Evolutionary conservation across 1,284 basidiomycete species (phyloP).

Genomic region (Apiotrichum gamsii): DNA sequence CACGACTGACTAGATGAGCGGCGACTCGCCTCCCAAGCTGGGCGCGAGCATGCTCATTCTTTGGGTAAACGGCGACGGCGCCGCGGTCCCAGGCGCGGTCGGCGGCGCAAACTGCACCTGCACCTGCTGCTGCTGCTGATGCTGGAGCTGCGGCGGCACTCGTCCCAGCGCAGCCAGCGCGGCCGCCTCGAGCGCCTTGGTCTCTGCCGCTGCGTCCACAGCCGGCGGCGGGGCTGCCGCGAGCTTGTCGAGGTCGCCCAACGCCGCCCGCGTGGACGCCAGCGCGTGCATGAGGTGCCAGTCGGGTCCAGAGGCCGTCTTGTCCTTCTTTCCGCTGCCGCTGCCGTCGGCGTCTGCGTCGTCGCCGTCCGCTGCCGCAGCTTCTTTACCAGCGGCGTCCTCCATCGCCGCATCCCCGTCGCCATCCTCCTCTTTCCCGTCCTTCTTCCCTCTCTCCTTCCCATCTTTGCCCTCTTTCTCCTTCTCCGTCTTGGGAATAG

Average conservation of each 20-base stretch:
- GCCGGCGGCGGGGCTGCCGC: conserved; percentile 11
- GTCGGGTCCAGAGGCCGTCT: conserved; percentile 17
- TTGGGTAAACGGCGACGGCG: too few relatives aligned
- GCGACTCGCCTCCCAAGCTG: too few relatives aligned
- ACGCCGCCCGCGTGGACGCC: conserved; percentile 22
- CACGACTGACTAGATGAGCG: too few relatives aligned
- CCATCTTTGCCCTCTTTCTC: neutral
- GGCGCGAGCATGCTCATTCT: too few relatives aligned
- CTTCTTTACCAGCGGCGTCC: too few relatives aligned
- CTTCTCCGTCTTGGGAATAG: conserved; percentile 14
- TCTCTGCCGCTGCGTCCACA: conserved; percentile 14
- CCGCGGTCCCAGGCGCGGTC: too few relatives aligned
- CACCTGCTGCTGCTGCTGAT: too few relatives aligned
- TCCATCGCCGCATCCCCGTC: neutral
- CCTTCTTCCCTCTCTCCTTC: conserved; percentile 4
- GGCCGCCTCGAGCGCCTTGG: conserved; percentile 7
- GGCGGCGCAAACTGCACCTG: too few relatives aligned
- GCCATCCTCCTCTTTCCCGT: neutral
- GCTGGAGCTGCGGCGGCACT: too few relatives aligned
- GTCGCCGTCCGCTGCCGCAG: neutral
- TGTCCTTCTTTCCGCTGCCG: too few relatives aligned
- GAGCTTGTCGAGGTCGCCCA: conserved; percentile 21
- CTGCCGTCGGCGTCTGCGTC: neutral
- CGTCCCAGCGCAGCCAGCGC: conserved; percentile 4
- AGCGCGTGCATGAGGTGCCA: conserved; percentile 39